These are phyloP conservation scores for Penicillium sp. DNA, from an alignment of 2,329 filamentous ascomycete species.

Conservation along the genomic window DNA sequence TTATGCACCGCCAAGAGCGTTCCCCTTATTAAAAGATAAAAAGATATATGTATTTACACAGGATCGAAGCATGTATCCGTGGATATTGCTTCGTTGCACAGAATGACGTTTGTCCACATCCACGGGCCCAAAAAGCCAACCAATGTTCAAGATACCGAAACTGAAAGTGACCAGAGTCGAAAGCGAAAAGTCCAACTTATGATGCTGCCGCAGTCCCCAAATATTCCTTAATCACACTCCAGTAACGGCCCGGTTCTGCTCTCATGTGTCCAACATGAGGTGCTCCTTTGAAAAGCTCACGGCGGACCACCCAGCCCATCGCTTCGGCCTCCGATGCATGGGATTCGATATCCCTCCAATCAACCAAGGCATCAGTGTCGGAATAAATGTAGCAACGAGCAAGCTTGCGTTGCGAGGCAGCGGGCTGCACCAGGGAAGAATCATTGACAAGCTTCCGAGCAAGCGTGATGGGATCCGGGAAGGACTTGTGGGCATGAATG, in stretches of 20 bases:
- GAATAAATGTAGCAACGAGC: constrained; percentile 45
- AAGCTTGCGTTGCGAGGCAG: constrained; percentile 8
- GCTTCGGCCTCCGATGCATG: constrained; percentile 37
- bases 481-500: constrained; percentile 18
- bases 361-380: constrained; percentile 40
- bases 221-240: constrained; percentile 36
- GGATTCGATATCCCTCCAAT: constrained; percentile 38
- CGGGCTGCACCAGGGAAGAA: constrained; percentile 18
- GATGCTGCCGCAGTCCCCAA: constrained; percentile 11
- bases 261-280: constrained; percentile 46
- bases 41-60: not conserved
- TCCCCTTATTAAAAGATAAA: no score
- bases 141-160: not conserved
- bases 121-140: not conserved
- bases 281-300: constrained; percentile 39
- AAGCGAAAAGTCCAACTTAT: not conserved
- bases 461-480: constrained; percentile 28
- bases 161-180: not conserved
- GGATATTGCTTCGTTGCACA: not conserved
- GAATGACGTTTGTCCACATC: not conserved
- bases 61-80: not conserved
- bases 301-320: constrained; percentile 35
- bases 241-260: constrained; percentile 41
- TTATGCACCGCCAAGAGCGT: no score
- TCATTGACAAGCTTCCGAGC: constrained; percentile 37